These are phyloP conservation scores for Centella asiatica DNA, from an alignment of 129 eudicot genomes.

Conservation along the genomic window DNA sequence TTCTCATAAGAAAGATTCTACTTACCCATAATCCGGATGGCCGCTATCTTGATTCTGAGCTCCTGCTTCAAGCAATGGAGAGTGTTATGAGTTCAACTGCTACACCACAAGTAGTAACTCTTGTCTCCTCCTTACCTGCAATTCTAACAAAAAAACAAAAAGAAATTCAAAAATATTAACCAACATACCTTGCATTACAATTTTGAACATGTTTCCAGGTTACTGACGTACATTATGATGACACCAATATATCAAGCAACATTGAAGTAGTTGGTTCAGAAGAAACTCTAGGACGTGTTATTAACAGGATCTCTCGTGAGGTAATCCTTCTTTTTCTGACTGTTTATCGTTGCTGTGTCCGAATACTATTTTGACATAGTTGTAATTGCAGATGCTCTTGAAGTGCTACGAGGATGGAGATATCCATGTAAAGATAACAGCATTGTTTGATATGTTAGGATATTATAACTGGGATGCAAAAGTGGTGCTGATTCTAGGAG, in stretches of 20 bases:
- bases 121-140: not conserved
- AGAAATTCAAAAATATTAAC: not conserved
- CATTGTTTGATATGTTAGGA: conserved; percentile 44
- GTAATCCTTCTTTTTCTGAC: conserved; percentile 25
- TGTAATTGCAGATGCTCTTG: conserved; percentile 39
- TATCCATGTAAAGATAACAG: conserved; percentile 34
- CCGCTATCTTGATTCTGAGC: conserved; percentile 39
- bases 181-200: not conserved
- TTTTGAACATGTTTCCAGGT: conserved; percentile 29
- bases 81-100: conserved; percentile 34
- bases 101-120: conserved; percentile 18
- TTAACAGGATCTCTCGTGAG: conserved; percentile 48
- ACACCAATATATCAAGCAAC: conserved; percentile 5
- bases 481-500: conserved; percentile 29
- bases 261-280: conserved; percentile 24
- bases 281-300: conserved; percentile 35
- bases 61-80: conserved; percentile 55
- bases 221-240: conserved; percentile 25
- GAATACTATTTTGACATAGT: conserved; percentile 1
- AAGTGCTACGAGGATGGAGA: conserved; percentile 24
- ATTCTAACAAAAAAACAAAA: not conserved
- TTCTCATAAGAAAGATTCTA: conserved; percentile 41
- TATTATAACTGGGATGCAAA: conserved; percentile 46
- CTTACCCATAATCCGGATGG: conserved; percentile 61
- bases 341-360: not conserved